phyloP scores from a whole-genome alignment of 2,329 filamentous ascomycete species.

The Curvularia sp. region DNA sequence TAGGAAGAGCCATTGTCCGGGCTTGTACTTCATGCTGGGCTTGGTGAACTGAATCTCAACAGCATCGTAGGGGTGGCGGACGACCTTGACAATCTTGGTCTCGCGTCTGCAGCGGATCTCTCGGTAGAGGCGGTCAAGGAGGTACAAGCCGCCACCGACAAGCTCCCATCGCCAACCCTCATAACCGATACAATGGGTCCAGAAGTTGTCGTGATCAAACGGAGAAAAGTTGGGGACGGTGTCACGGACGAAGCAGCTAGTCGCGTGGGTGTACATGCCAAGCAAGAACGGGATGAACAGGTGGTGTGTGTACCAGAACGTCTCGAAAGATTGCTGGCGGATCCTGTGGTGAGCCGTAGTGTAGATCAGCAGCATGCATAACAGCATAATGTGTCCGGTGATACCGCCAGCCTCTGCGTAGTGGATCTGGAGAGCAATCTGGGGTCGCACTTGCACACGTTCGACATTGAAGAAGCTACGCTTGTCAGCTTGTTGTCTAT shows the following conservation, averaged over 20 bases:
- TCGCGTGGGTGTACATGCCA: constrained; percentile 93
- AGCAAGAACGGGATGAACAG: constrained; percentile 97
- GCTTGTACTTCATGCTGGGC: constrained; percentile 96
- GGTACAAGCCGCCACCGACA: constrained; percentile 82
- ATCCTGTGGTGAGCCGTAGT: constrained; percentile 94
- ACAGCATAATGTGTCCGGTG: constrained; percentile 94
- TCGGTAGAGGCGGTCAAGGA: constrained; percentile 87
- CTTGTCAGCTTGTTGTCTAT: constrained; percentile 20
- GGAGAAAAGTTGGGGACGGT: constrained; percentile 75
- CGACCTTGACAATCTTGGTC: constrained; percentile 90
- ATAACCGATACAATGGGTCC: constrained; percentile 93
- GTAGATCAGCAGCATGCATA: constrained; percentile 99
- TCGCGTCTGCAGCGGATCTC: constrained; percentile 83
- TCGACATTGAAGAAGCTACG: constrained; percentile 93
- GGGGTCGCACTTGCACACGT: constrained; percentile 77
- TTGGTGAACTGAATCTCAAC: constrained; percentile 98
- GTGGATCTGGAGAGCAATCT: constrained; percentile 87
- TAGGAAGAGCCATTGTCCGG: constrained; percentile 97
- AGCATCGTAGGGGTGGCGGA: constrained; percentile 94
- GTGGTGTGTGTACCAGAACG: constrained; percentile 99
- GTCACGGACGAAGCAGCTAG: constrained; percentile 95
- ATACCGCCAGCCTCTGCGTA: constrained; percentile 89
- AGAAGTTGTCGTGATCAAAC: constrained; percentile 82
- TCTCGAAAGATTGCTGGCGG: constrained; percentile 95
- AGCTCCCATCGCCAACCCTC: constrained; percentile 98